Base-by-base conservation (phyloP, 2,329 filamentous ascomycete species). In the Golovinomyces cichoracearum region DNA sequence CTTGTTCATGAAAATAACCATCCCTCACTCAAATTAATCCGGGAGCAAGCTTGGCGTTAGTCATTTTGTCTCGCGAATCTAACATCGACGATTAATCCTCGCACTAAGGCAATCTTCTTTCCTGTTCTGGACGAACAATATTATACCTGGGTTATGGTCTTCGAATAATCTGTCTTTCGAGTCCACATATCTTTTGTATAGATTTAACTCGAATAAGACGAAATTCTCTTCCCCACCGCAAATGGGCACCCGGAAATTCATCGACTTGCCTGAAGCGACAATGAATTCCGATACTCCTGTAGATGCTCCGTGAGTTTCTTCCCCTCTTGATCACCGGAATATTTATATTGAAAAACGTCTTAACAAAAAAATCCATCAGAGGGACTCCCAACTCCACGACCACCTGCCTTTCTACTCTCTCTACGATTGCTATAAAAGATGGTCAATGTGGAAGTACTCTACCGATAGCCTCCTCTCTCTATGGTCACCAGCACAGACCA, bases 341-440 rank as follows among this genome's bases (percentile, higher is more conserved):
- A 21, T 23, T 12, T 10, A 41, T 23, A 41, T 12, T 21, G n/a
- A 33, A n/a, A 33, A 33, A n/a, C 4, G n/a, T 33, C 17, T 17
- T 19, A 19, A 21, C 35, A 6, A 17, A 38, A 7, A 38, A 19
- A 6, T 23, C 10, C 13, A 27, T 19, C 15, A 93, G 84, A 54
- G 86, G 88, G 58, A 95, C 88, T 2, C 88, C 88, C 2, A 94
- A 90, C 55, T 93, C 84, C 55, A 80, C 82, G 37, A 92, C 83
- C 3, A 94, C 86, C 12, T 92, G 85, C 47, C 78, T 95, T 58
- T 93, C 84, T 23, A 79, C 85, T 37, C 73, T 95, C 45, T 93
- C 84, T 15, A 94, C 88, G 17, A 90, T 84, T 12, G 88, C 88
- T 47, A 93, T 93, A 70, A 93, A 94, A 65, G 88, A 95, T 61